Base-by-base conservation (phyloP, 306 rosid genomes). In the Comarum palustre region DNA sequence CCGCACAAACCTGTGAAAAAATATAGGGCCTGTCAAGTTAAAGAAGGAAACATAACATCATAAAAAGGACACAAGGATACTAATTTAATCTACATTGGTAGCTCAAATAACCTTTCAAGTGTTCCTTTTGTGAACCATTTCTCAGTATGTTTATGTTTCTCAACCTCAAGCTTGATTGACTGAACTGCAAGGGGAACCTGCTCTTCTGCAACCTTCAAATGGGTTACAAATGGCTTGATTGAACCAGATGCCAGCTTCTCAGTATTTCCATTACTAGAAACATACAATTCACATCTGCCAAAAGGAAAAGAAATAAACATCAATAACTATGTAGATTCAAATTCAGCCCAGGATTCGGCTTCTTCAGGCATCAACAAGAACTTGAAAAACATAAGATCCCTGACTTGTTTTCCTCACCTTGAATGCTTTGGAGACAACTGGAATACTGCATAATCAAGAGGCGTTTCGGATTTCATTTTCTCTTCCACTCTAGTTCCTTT, bases 41-140 rank as follows among this genome's bases (percentile, higher is more conserved):
- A 52, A 52, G 61, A 47, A 62, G 73, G 66, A 78, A 69, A 68
- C 64, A 48, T 59, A 57, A 34, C 46, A 8, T 58, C 61, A 77
- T 68, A 32, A 17, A 39, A 51, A 19, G 60, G 71, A 48, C 46
- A 36, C 43, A 17, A 39, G 11, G 9, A n/a, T 71, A 46, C 25
- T 41, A 47, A 59, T 39, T 29, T 16, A n/a, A 72, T 32, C 41
- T 50, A 15, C 41, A 68, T 20, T 66, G 39, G 55, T 54, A 79
- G 55, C 20, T 78, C 25, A 52, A 66, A 50, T 52, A 66, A 93
- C 99, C 97, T 95, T 88, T 91, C 99, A 71, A 95, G 86, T 16
- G 99, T 91, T 88, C 96, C 99, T 86, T 90, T 95, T 2, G 97
- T 91, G 85, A 95, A 95, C 99, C 99, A 95, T 0, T 78, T 58